These are phyloP conservation scores for Corynespora cassiicola DNA, from an alignment of 2,329 filamentous ascomycete species.

Conservation along the genomic window DNA sequence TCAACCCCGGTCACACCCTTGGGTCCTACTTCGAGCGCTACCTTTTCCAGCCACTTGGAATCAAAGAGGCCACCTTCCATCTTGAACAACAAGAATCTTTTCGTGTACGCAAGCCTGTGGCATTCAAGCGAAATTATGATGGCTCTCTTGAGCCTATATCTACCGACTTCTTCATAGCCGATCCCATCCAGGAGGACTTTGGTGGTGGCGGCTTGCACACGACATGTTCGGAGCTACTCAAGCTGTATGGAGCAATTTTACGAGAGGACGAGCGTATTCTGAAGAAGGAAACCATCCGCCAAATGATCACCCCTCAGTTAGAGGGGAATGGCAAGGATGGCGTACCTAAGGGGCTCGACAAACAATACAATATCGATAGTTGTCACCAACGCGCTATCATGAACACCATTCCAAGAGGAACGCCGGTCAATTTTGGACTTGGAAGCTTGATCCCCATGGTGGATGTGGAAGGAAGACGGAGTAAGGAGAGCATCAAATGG, in stretches of 20 bases:
- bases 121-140: no score
- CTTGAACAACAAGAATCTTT: slow-evolving; percentile 4
- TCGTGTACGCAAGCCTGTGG: slow-evolving; percentile 1
- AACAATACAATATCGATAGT: not conserved
- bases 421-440: not conserved
- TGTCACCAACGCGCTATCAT: not conserved
- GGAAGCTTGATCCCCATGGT: not conserved
- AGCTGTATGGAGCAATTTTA: slow-evolving; percentile 1
- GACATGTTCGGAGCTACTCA: slow-evolving; percentile 1
- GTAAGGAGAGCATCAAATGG: no score
- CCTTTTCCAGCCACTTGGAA: no score
- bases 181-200: no score
- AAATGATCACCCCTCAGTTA: slow-evolving; percentile 1
- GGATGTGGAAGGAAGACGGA: no score
- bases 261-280: not conserved
- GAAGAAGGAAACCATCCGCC: not conserved
- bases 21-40: no score
- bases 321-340: no score
- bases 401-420: not conserved
- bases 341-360: slow-evolving; percentile 4
- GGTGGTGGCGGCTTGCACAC: slow-evolving; percentile 1
- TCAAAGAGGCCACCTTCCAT: slow-evolving; percentile 12
- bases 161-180: no score
- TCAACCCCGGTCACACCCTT: no score
- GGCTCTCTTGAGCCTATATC: no score